Percentiles rank a stretch among this genome's conserved stretches.
phyloP scores from a whole-genome alignment of 1,284 basidiomycete genomes.

The Heimioporus retisporus region DNA sequence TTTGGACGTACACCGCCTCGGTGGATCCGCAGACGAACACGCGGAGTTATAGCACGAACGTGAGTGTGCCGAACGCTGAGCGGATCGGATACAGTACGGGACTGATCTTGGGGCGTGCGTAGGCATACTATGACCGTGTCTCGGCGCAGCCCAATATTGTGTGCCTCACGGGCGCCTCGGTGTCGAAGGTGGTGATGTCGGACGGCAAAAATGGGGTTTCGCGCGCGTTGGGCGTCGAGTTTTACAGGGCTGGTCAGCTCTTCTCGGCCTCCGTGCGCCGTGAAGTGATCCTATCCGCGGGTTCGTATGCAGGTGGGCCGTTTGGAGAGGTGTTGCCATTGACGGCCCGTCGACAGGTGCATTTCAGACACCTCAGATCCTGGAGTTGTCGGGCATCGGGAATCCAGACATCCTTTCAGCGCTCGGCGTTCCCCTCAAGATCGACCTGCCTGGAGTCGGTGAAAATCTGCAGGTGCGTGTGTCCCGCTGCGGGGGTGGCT shows the following conservation, averaged over 20 bases:
- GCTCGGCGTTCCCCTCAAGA: conserved; percentile 32
- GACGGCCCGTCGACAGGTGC: conserved; percentile 16
- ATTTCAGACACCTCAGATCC: conserved; percentile 40
- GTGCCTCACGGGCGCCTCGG: conserved; percentile 28
- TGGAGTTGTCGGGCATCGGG: conserved; percentile 43
- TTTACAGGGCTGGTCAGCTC: conserved; percentile 15
- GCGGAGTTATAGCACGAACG: conserved; percentile 29
- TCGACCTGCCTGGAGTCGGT: conserved; percentile 43
- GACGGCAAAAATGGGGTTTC: conserved; percentile 4
- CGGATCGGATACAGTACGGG: too few relatives aligned
- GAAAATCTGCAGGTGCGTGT: conserved; percentile 42
- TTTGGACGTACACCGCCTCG: conserved; percentile 30
- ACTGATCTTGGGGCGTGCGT: background rate
- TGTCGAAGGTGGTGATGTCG: conserved; percentile 24
- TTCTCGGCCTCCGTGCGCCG: conserved; percentile 18
- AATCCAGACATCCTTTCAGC: conserved; percentile 20
- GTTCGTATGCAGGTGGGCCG: conserved; percentile 3
- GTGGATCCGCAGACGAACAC: conserved; percentile 25
- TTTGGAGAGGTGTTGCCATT: background rate
- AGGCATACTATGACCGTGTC: conserved; percentile 33
- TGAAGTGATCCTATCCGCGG: conserved; percentile 42
- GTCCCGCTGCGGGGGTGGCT: too few relatives aligned
- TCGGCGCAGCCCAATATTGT: conserved; percentile 28
- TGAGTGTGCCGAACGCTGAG: conserved; percentile 5
- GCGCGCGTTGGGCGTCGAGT: conserved; percentile 25